Percentiles rank a stretch among this genome's conserved stretches.
These are phyloP conservation scores for Chaetomium tenue DNA, from an alignment of 495 filamentous ascomycete species.

Conservation along the genomic window DNA sequence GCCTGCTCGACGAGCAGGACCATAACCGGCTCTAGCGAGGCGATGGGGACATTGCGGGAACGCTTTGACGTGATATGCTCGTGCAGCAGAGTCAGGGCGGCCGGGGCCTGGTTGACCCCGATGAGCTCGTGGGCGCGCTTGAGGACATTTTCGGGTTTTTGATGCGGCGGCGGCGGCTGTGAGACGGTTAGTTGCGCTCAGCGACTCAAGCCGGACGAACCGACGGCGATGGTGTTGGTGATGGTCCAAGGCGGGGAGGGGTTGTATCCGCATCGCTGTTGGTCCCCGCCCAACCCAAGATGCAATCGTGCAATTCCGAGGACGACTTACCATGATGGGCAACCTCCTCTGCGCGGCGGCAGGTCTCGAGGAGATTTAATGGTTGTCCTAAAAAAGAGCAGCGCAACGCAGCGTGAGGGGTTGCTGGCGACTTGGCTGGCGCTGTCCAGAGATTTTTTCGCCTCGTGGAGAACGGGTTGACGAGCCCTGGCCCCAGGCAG, in stretches of 20 bases:
- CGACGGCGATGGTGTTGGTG: slow-evolving; percentile 17
- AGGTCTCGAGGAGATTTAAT: slow-evolving; percentile 34
- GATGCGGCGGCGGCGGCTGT: slow-evolving; percentile 94
- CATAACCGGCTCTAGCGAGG: slow-evolving; percentile 97
- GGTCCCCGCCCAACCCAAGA: not conserved
- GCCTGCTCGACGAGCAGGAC: slow-evolving; percentile 93
- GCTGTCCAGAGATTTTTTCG: slow-evolving; percentile 39
- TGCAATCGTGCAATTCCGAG: not conserved
- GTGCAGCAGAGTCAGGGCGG: slow-evolving; percentile 91
- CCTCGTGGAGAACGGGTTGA: slow-evolving; percentile 36
- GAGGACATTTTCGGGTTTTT: slow-evolving; percentile 98
- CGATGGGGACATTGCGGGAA: slow-evolving; percentile 94
- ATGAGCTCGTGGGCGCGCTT: slow-evolving; percentile 98
- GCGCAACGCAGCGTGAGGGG: slow-evolving; percentile 33
- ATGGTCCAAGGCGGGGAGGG: slow-evolving; percentile 17
- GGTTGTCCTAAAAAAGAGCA: slow-evolving; percentile 21
- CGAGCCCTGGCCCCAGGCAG: slow-evolving; percentile 30
- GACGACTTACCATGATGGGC: slow-evolving; percentile 44
- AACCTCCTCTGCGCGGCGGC: slow-evolving; percentile 38
- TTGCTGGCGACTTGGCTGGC: slow-evolving; percentile 39
- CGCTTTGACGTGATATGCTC: slow-evolving; percentile 98
- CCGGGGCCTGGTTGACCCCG: slow-evolving; percentile 87
- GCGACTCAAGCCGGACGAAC: not conserved
- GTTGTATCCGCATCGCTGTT: slow-evolving; percentile 8
- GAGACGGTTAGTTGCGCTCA: slow-evolving; percentile 12